Percentiles rank a stretch among this genome's conserved stretches.
phyloP scores from a whole-genome alignment of 495 filamentous ascomycete species.

The Sphaerosporella brunnea region DNA sequence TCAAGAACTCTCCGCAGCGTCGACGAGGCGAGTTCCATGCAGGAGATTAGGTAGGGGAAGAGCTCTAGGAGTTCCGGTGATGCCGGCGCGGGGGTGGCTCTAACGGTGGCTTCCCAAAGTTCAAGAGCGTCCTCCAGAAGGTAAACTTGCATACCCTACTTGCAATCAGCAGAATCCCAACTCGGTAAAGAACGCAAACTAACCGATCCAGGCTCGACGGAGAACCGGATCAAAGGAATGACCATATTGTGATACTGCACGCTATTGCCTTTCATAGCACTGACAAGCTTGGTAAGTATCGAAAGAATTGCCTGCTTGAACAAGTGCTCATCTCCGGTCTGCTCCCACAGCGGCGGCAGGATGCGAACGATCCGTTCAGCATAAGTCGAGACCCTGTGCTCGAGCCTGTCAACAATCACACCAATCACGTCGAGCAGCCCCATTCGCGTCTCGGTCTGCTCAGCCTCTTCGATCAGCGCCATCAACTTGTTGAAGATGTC shows the following conservation, averaged over 20 bases:
- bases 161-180: neutral
- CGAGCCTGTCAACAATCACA: conserved; percentile 61
- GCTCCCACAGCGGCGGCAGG: conserved; percentile 71
- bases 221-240: conserved; percentile 59
- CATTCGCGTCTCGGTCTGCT: conserved; percentile 69
- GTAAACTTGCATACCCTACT: conserved; percentile 53
- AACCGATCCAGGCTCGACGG: conserved; percentile 59
- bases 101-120: conserved; percentile 62
- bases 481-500: conserved; percentile 51
- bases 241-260: conserved; percentile 53
- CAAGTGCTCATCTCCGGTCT: conserved; percentile 58
- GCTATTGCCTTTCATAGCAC: conserved; percentile 58
- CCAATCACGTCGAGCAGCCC: conserved; percentile 69
- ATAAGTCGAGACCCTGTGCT: conserved; percentile 52
- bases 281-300: conserved; percentile 58
- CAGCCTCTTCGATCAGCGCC: conserved; percentile 60
- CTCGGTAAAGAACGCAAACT: conserved; percentile 13
- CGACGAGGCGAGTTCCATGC: conserved; percentile 52
- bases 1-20: conserved; percentile 50
- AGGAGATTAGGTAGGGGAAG: conserved; percentile 47
- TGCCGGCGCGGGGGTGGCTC: conserved; percentile 48
- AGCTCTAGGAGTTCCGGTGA: conserved; percentile 49
- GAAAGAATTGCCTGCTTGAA: conserved; percentile 87
- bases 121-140: conserved; percentile 84
- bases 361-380: conserved; percentile 63